Evolutionary conservation across 164 flowering plant genomes (phyloP).

Genomic region (Sextonia rubra): DNA sequence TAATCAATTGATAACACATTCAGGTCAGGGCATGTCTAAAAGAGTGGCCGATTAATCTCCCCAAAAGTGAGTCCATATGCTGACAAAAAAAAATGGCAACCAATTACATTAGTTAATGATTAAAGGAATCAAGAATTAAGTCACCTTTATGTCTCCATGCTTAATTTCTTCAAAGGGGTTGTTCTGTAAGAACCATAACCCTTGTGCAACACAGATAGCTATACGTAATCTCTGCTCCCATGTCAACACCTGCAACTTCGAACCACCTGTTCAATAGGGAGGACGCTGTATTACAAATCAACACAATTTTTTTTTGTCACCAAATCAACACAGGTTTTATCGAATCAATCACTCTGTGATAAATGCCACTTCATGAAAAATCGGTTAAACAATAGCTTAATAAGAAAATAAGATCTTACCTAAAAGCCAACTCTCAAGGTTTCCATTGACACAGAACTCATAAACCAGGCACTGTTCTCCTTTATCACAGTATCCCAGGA

Average conservation of each 20-base stretch:
- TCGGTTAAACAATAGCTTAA: too few species aligned
- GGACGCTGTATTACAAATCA: background rate
- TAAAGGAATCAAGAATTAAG: background rate
- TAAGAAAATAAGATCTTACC: slow-evolving; percentile 3
- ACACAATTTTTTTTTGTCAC: background rate
- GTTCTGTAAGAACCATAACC: slow-evolving; percentile 21
- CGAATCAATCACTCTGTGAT: background rate
- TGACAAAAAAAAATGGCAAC: background rate
- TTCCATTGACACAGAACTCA: slow-evolving; percentile 24
- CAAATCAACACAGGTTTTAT: background rate
- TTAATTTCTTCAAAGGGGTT: slow-evolving; percentile 17
- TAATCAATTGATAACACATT: background rate
- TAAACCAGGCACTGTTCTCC: slow-evolving; percentile 24
- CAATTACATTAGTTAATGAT: background rate
- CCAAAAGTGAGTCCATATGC: too few species aligned
- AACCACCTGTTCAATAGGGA: slow-evolving; percentile 2
- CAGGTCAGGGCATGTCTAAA: too few species aligned
- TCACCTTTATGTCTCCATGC: slow-evolving; percentile 26
- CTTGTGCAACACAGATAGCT: slow-evolving; percentile 17
- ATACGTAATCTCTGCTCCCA: slow-evolving; percentile 23
- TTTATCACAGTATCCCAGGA: slow-evolving; percentile 21
- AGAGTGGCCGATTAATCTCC: too few species aligned
- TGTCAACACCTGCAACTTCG: slow-evolving; percentile 3
- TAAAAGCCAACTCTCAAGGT: slow-evolving; percentile 16
- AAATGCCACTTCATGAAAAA: background rate